Evolutionary conservation across 805 yeast genomes (phyloP), one percentile per base, ranked within the genome.

Genomic region (Kuraishia molischiana): DNA sequence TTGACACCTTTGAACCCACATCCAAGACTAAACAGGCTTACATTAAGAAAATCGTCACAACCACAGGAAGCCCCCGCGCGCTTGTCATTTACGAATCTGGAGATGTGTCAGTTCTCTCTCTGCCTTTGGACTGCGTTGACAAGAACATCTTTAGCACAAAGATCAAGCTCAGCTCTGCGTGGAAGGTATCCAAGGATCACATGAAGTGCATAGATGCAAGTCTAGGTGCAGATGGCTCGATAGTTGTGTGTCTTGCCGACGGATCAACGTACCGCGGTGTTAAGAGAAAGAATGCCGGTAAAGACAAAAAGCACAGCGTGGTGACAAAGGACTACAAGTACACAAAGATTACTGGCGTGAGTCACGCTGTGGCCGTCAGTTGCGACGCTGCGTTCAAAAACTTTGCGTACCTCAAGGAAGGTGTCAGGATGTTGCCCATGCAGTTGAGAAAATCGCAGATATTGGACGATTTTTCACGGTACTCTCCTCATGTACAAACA

Each of bases 351-450:
- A 70, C 72, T 5, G 57, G 62, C 29, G 43, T 82, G n/a, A 76
- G 78, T 36, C 70, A 71, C 38, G 67, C 77, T n/a, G 70, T 67
- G 10, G 64, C 63, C 36, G 95, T 87, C 3, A 53, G 70, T 1
- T 79, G 90, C 48, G 86, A 82, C 50, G 67, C 78, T 0, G 53
- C 62, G 10, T 84, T 82, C 50, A 59, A 73, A 0, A 78, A 84
- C 0, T 83, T 83, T 58, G 78, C 77, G 0, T 75, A 83, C 34
- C 57, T 84, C 13, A 69, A 80, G 44, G 79, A 78, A 44, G 87
- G 82, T 36, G 55, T 69, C 9, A 78, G 72, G 44, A 48, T 59
- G n/a, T 52, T 82, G 1, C 84, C 85, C 0, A 61, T 78, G n/a
- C 54, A 68, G 29, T 53, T 79, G 13, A 59, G 60, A 9, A 59